Evolutionary conservation across 2,329 filamentous ascomycete species (phyloP).

Genomic region (Hypoxylon sp.): DNA sequence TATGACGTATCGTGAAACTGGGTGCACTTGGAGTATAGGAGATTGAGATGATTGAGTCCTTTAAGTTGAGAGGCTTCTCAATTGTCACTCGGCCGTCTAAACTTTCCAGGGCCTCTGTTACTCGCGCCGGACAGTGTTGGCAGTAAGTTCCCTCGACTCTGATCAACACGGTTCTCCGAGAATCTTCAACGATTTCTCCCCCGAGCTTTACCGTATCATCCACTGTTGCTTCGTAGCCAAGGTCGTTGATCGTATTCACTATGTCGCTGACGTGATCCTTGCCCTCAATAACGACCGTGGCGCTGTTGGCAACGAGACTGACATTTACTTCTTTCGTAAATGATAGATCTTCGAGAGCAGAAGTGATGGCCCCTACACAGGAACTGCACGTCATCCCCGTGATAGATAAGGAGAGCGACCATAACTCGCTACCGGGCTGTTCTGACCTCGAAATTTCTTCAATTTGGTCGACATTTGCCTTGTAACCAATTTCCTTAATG

Average conservation of each 20-base stretch:
- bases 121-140: constrained; percentile 8
- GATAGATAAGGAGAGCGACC: constrained; percentile 9
- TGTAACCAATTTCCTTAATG: constrained; percentile 12
- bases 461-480: constrained; percentile 4
- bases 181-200: background rate
- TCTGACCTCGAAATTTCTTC: background rate
- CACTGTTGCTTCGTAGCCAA: constrained; percentile 5
- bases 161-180: constrained; percentile 3
- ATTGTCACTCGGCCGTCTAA: constrained; percentile 3
- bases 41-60: constrained; percentile 7
- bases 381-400: constrained; percentile 19
- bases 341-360: constrained; percentile 4
- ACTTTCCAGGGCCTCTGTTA: constrained; percentile 10
- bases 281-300: constrained; percentile 6
- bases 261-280: constrained; percentile 1
- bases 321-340: constrained; percentile 10
- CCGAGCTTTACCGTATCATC: constrained; percentile 3
- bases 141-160: constrained; percentile 14
- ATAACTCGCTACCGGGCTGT: background rate
- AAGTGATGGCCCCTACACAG: constrained; percentile 9
- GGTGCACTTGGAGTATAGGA: constrained; percentile 7
- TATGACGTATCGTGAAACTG: constrained; percentile 15
- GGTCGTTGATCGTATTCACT: constrained; percentile 3
- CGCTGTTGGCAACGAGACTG: constrained; percentile 11
- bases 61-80: background rate